phyloP scores from a whole-genome alignment of 1,139 yeast species.

The Candida sp. region DNA sequence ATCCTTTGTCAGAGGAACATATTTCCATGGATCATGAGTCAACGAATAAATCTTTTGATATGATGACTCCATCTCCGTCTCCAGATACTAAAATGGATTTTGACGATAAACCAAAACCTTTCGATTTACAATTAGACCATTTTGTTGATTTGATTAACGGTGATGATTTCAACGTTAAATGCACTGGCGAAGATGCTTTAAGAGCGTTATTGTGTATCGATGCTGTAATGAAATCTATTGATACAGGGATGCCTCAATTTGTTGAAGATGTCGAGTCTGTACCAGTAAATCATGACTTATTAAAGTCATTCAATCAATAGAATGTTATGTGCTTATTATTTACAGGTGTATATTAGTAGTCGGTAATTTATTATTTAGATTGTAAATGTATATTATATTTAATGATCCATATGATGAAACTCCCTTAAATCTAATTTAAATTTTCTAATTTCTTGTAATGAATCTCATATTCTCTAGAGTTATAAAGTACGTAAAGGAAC shows the following conservation, averaged over 20 bases:
- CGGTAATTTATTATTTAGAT: too few species aligned
- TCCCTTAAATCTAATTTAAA: too few species aligned
- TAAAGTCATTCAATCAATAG: neutral
- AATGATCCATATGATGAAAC: too few species aligned
- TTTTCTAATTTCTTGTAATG: too few species aligned
- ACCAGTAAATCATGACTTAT: constrained; percentile 1
- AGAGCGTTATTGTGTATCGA: constrained; percentile 38
- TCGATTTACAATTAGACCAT: constrained; percentile 33
- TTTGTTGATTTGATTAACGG: constrained; percentile 30
- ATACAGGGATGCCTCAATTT: constrained; percentile 31
- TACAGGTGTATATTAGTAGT: too few species aligned
- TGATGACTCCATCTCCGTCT: constrained; percentile 24
- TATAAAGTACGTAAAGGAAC: too few species aligned
- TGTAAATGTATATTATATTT: too few species aligned
- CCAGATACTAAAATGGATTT: constrained; percentile 12
- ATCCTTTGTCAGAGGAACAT: constrained; percentile 25
- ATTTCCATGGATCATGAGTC: constrained; percentile 9
- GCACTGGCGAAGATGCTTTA: constrained; percentile 41
- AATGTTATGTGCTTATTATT: too few species aligned
- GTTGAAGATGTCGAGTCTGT: constrained; percentile 16
- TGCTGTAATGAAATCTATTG: constrained; percentile 34
- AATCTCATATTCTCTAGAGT: too few species aligned
- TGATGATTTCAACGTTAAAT: constrained; percentile 25
- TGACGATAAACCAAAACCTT: constrained; percentile 24
- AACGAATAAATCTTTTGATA: constrained; percentile 8